Evolutionary conservation across 768 basidiomycete species (phyloP), one percentile per base, ranked within the genome.

Genomic region (Pisolithus albus): DNA sequence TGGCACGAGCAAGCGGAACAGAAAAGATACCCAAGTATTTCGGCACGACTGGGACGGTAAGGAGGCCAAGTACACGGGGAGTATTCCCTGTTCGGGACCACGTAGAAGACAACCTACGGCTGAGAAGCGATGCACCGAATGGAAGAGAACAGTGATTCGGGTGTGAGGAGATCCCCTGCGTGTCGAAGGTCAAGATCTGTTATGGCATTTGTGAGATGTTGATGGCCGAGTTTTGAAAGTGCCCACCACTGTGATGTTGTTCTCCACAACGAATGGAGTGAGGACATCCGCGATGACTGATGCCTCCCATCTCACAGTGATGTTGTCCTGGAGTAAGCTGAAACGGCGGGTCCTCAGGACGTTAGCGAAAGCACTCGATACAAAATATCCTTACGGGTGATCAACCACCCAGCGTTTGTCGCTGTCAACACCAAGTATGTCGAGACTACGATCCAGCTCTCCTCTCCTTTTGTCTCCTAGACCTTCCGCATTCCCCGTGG

Each of bases 161-260:
- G 61, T 95, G 93, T 4, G 72, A 73, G n/a, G 92, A 90, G 13
- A 95, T 71, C 2, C 92, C 93, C 2, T 60, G 57, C 0, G 69
- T 52, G 65, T 96, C 93, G 62, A 95, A 96, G 0, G 92, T 94
- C 45, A 96, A 72, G 44, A 95, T 82, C 91, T 94, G 58, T 26
- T 24, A 32, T 49, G 9, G 37, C 46, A 19, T 47, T 23, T 38
- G 32, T 24, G 47, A 37, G 48, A 54, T 47, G 30, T 51, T 30
- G 9, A 16, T 23, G 30, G 13, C 18, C 24, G 52, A 13, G 26
- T 9, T 32, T 16, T 23, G 9, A 55, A 49, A 39, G 42, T 24
- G 69, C 78, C 26, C 60, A 91, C 91, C 1, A 78, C 79, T 38
- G 77, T 76, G 47, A 90, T 89, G 18, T 75, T 68, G 58, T 85